Percentiles rank a stretch among this genome's conserved stretches.
phyloP scores from a whole-genome alignment of 768 basidiomycete genomes.

The Suillus alpinus region DNA sequence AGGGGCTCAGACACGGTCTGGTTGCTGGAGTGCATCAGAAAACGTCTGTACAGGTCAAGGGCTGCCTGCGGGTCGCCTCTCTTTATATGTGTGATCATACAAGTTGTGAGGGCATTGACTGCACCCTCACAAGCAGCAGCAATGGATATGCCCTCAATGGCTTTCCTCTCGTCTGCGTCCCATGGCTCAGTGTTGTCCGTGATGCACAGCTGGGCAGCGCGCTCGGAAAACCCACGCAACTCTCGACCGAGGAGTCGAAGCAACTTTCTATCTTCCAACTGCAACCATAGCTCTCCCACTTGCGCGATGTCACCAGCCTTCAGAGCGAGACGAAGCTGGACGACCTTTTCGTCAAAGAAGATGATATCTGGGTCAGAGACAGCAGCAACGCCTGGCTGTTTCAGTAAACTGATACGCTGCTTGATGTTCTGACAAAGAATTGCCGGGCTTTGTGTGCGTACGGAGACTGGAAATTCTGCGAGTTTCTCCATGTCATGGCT shows the following conservation, averaged over 20 bases:
- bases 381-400: slow-evolving; percentile 7
- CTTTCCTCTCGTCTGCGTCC: slow-evolving; percentile 26
- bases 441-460: slow-evolving; percentile 11
- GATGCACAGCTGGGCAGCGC: slow-evolving; percentile 31
- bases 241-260: slow-evolving; percentile 46
- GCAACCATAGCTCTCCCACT: slow-evolving; percentile 38
- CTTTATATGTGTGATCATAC: slow-evolving; percentile 46
- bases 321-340: slow-evolving; percentile 38
- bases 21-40: slow-evolving; percentile 22
- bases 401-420: slow-evolving; percentile 7
- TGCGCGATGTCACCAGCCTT: slow-evolving; percentile 30
- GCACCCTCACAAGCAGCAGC: slow-evolving; percentile 43
- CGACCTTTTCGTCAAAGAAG: slow-evolving; percentile 35
- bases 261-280: slow-evolving; percentile 42
- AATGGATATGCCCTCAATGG: slow-evolving; percentile 49
- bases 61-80: slow-evolving; percentile 39
- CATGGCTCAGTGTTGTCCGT: slow-evolving; percentile 15
- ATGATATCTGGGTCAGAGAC: slow-evolving; percentile 30
- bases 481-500: slow-evolving; percentile 7
- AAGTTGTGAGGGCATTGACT: slow-evolving; percentile 46
- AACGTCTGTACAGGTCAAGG: slow-evolving; percentile 44
- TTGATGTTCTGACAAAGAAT: slow-evolving; percentile 27
- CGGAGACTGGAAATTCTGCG: slow-evolving; percentile 1
- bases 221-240: slow-evolving; percentile 36
- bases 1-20: slow-evolving; percentile 18